Conservation (phyloP, 495 filamentous ascomycete genomes). For the Trichoderma gamsii region DNA sequence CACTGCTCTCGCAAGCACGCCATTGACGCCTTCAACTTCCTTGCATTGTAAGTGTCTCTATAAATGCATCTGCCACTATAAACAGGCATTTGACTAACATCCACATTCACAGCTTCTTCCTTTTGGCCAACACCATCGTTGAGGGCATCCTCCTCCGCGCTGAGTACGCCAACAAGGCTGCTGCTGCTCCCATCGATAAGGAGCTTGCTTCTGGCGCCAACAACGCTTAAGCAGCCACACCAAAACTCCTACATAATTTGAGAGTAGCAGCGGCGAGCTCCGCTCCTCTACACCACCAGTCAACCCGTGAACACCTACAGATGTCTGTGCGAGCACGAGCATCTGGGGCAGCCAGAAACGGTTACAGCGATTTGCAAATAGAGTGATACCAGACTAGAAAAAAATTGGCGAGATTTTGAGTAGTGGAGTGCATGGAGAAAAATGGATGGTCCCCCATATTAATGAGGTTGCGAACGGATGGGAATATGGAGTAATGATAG, state of each 20-base stretch:
- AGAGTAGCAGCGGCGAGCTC: background rate
- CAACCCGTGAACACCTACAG: background rate
- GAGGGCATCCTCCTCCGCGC: background rate
- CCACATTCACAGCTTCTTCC: conserved; percentile 6
- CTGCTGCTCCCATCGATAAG: background rate
- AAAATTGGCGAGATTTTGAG: background rate
- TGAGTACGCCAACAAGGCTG: background rate
- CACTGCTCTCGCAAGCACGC: conserved; percentile 2
- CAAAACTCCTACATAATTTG: background rate
- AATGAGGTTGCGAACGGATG: conserved; percentile 7
- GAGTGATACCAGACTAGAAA: background rate
- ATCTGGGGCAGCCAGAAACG: conserved; percentile 4
- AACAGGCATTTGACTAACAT: too few relatives aligned
- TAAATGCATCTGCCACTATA: too few relatives aligned
- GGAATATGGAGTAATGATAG: background rate
- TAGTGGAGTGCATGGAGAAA: background rate
- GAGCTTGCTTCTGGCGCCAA: conserved; percentile 1
- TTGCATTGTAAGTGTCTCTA: conserved; percentile 11
- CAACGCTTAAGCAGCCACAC: background rate
- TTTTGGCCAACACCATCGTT: conserved; percentile 4
- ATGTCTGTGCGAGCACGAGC: background rate
- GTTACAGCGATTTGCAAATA: background rate
- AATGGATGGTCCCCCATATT: background rate
- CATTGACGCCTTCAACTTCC: conserved; percentile 12
- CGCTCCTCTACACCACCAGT: background rate